Evolutionary conservation across 2,329 filamentous ascomycete species (phyloP).

Genomic region (Stachybotrys chartarum): DNA sequence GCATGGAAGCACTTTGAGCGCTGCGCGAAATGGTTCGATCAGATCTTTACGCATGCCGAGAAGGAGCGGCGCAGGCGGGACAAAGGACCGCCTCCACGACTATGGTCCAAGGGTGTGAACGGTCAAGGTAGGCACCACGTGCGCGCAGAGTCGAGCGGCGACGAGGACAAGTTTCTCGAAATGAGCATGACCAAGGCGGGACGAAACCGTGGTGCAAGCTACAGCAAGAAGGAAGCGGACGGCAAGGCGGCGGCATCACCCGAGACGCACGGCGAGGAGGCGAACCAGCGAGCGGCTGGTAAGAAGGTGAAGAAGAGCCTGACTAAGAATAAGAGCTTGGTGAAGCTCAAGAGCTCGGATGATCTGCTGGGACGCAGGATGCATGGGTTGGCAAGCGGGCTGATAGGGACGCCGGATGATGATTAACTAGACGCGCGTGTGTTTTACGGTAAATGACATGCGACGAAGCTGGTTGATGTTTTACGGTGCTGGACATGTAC

Average conservation of each 20-base stretch:
- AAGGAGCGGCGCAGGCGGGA: constrained; percentile 22
- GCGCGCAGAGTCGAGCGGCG: constrained; percentile 57
- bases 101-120: constrained; percentile 10
- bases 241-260: constrained; percentile 6
- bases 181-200: constrained; percentile 58
- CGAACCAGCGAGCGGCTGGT: constrained; percentile 7
- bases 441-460: not conserved
- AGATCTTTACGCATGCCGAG: constrained; percentile 57
- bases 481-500: no score
- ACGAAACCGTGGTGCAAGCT: constrained; percentile 20
- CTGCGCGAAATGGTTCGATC: constrained; percentile 73
- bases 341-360: constrained; percentile 50
- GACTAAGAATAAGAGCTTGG: constrained; percentile 38
- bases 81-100: constrained; percentile 4
- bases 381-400: constrained; percentile 47
- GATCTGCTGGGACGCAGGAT: constrained; percentile 50
- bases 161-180: constrained; percentile 76
- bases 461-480: not conserved
- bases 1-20: constrained; percentile 82
- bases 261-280: constrained; percentile 14
- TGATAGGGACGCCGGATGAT: constrained; percentile 42
- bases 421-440: constrained; percentile 12
- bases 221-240: constrained; percentile 8
- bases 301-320: constrained; percentile 18
- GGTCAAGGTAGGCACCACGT: constrained; percentile 18